Percentiles rank a stretch among this genome's conserved stretches.
Conservation (phyloP, 495 filamentous ascomycete genomes). For the Ascobolus immersus region DNA sequence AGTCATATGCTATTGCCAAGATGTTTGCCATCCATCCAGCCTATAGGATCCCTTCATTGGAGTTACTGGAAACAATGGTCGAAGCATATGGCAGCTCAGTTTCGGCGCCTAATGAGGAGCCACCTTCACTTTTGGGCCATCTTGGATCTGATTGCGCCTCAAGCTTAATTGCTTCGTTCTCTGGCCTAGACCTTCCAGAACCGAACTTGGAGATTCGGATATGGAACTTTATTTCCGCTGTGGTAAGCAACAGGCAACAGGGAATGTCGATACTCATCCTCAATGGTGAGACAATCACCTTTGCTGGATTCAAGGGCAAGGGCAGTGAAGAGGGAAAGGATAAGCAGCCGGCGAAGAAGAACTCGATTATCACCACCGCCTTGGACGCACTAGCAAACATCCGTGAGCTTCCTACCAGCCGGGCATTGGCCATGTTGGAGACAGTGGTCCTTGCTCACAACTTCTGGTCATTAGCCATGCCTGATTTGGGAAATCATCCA, state of each 20-base stretch:
- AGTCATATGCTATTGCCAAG: slow-evolving; percentile 44
- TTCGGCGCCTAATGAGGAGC: slow-evolving; percentile 41
- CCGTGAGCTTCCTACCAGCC: slow-evolving; percentile 27
- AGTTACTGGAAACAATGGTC: slow-evolving; percentile 50
- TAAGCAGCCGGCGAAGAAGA: slow-evolving; percentile 23
- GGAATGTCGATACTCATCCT: slow-evolving; percentile 86
- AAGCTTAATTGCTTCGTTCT: slow-evolving; percentile 54
- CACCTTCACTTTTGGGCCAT: slow-evolving; percentile 71
- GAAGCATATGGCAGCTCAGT: slow-evolving; percentile 19
- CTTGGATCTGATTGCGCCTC: slow-evolving; percentile 58
- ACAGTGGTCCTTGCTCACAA: slow-evolving; percentile 71
- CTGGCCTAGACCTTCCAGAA: slow-evolving; percentile 53
- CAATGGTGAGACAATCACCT: slow-evolving; percentile 51
- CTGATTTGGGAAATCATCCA: slow-evolving; percentile 43
- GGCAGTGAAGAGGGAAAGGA: slow-evolving; percentile 18
- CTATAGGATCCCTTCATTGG: slow-evolving; percentile 37
- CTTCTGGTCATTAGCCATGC: slow-evolving; percentile 76
- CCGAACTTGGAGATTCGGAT: slow-evolving; percentile 33
- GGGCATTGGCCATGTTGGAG: slow-evolving; percentile 48
- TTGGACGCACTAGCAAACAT: slow-evolving; percentile 48
- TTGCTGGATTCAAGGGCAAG: slow-evolving; percentile 35
- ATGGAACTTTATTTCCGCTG: slow-evolving; percentile 68
- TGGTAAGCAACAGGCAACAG: slow-evolving; percentile 73
- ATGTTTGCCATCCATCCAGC: slow-evolving; percentile 46
- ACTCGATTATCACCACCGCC: slow-evolving; percentile 48